Evolutionary conservation across 495 filamentous ascomycete genomes (phyloP).

Genomic region (Thermochaetoides thermophila): DNA sequence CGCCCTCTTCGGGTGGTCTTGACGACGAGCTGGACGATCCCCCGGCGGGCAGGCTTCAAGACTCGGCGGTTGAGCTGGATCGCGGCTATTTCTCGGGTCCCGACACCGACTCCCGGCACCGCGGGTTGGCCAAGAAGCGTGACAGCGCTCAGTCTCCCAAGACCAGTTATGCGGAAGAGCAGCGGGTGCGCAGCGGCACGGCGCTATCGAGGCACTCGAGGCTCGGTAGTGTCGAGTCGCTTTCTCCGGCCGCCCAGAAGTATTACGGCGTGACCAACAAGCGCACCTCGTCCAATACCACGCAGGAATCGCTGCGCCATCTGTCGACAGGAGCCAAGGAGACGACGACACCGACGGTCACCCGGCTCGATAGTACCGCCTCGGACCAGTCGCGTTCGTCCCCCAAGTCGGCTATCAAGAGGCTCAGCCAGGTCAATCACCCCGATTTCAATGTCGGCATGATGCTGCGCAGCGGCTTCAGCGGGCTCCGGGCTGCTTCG

Average conservation of each 20-base stretch:
- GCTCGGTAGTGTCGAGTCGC: constrained; percentile 54
- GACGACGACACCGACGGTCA: constrained; percentile 41
- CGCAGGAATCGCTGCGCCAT: constrained; percentile 32
- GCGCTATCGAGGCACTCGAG: constrained; percentile 58
- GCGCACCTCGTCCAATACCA: constrained; percentile 35
- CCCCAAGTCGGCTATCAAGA: constrained; percentile 32
- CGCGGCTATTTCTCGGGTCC: constrained; percentile 89
- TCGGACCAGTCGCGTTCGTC: constrained; percentile 39
- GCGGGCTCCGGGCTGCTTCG: constrained; percentile 65
- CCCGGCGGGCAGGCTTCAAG: constrained; percentile 24
- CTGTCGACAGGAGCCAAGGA: constrained; percentile 36
- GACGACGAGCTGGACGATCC: no score
- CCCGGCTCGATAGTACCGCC: constrained; percentile 45
- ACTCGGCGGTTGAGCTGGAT: constrained; percentile 50
- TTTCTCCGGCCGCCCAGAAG: constrained; percentile 36
- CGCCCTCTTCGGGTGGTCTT: no score
- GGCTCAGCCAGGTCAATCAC: constrained; percentile 34
- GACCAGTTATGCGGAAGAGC: constrained; percentile 60
- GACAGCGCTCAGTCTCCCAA: constrained; percentile 41
- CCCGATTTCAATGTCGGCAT: constrained; percentile 36
- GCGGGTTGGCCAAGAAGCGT: constrained; percentile 72
- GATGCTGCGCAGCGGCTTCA: constrained; percentile 21
- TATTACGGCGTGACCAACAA: constrained; percentile 43
- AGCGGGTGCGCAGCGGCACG: constrained; percentile 42
- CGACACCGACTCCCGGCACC: constrained; percentile 58